Percentiles rank a stretch among this genome's conserved stretches.
Conservation (phyloP, 441 rosid genomes). For the Gossypium gossypioides region DNA sequence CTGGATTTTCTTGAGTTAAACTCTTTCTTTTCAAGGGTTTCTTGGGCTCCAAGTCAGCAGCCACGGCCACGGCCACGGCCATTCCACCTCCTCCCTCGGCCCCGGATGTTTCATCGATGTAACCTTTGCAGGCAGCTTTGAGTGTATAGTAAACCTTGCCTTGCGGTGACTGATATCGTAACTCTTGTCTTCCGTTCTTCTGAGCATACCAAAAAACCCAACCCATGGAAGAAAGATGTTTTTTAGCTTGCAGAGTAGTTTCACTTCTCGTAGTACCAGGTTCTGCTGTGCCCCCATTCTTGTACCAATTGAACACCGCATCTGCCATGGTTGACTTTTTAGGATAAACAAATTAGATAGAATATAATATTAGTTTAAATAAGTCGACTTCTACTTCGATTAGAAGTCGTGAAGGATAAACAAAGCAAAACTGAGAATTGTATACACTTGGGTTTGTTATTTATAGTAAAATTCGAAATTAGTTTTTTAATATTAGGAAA, state of each 20-base stretch:
- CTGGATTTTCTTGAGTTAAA: neutral
- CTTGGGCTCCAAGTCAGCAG: neutral
- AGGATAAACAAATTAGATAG: too few relatives aligned
- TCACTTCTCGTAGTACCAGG: neutral
- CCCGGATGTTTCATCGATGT: neutral
- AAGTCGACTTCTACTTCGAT: neutral
- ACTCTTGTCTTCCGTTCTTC: neutral
- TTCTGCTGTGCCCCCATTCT: neutral
- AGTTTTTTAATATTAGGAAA: neutral
- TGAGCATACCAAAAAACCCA: slow-evolving; percentile 9
- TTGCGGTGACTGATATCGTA: slow-evolving; percentile 17
- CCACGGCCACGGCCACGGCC: neutral
- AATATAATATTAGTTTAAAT: too few relatives aligned
- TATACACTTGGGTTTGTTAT: too few relatives aligned
- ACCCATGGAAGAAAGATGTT: slow-evolving; percentile 14
- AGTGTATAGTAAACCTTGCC: slow-evolving; percentile 11
- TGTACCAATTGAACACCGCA: neutral
- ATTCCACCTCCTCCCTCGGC: neutral
- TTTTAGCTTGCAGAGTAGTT: slow-evolving; percentile 10
- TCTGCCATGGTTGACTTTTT: neutral
- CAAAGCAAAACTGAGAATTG: too few relatives aligned
- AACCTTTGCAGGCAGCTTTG: slow-evolving; percentile 9
- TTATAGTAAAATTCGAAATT: too few relatives aligned
- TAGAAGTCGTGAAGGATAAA: too few relatives aligned
- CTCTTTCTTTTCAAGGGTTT: neutral